A percentile compares a stretch with the other conserved stretches of the same genome.
These are phyloP conservation scores for Neurospora sp. DNA, from an alignment of 495 filamentous ascomycete species.

Conservation along the genomic window DNA sequence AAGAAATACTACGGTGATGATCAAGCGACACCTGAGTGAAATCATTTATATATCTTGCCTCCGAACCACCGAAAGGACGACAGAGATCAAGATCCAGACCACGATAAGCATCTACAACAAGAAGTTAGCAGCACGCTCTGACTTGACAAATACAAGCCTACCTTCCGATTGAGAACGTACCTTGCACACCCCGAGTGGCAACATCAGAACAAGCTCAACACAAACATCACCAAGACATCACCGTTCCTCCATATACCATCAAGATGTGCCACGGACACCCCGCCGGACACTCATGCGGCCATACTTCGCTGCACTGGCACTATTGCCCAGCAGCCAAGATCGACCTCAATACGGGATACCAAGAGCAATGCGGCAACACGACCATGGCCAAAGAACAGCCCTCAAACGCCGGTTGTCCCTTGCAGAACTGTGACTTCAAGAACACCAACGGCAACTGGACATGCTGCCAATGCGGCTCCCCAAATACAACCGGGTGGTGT, in stretches of 20 bases:
- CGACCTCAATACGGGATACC: conserved; percentile 30
- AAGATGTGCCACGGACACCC: conserved; percentile 37
- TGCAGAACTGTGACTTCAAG: conserved; percentile 33
- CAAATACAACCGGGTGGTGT: conserved; percentile 34
- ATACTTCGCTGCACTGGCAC: conserved; percentile 34
- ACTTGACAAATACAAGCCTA: background rate
- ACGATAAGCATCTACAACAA: background rate
- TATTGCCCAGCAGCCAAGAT: conserved; percentile 34
- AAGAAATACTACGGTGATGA: background rate
- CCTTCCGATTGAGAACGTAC: background rate
- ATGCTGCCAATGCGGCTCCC: conserved; percentile 32
- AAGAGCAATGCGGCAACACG: conserved; percentile 30
- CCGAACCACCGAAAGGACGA: background rate
- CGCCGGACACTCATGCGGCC: conserved; percentile 31
- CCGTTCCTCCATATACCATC: conserved; percentile 1
- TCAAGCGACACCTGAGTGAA: background rate
- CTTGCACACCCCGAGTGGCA: background rate
- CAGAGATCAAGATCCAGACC: background rate
- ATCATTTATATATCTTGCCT: background rate
- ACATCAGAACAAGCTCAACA: background rate
- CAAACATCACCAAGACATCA: background rate
- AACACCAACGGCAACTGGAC: conserved; percentile 30
- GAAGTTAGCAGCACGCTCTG: background rate
- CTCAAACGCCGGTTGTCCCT: conserved; percentile 25
- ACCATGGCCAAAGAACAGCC: conserved; percentile 29